Evolutionary conservation across 1,139 yeast species (phyloP), one percentile per base, ranked within the genome.

Genomic region (Yamadazyma aaseri): DNA sequence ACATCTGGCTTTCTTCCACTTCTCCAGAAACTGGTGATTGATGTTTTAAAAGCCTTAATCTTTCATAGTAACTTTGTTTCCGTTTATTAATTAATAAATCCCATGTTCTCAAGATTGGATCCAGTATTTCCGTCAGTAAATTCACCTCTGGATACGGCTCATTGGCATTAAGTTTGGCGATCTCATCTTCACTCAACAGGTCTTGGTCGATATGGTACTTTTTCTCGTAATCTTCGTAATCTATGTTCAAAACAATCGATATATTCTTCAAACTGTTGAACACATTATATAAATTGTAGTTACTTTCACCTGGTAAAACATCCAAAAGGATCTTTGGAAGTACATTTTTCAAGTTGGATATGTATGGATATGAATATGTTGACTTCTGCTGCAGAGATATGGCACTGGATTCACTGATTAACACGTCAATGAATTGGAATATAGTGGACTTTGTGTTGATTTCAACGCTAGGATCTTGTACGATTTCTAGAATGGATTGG

Each of bases 401-500:
- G 31, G 54, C 48, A 29, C 52, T 59, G 6, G 72, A 62, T 36
- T 67, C 69, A 26, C 56, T 52, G 6, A 75, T 56, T 25, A 86
- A 57, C 6, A 79, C 73, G 41, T 84, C 92, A 2, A 86, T 56
- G 47, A 85, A 79, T 51, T 79, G 86, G 39, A 86, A 70, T 9
- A 84, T 70, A 44, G 84, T 84, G 26, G 86, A 65, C 39, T 86
- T 70, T 24, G 73, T 63, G 49, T 84, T 84, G 28, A 85, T 52
- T 44, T 81, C 82, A 5, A 65, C 53, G 14, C 47, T 46, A 5
- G 53, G 49, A 38, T 68, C 76, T 28, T 71, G 69, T n/a, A 86
- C 56, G n/a, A 79, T 77, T 39, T 82, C 90, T 17, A 84, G 52
- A 11, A 86, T 73, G 36, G 85, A 76, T 2, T 86, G 80, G 51